Base-by-base conservation (phyloP, 352 stramenopile genomes). In the Thalassiosira oceanica region DNA sequence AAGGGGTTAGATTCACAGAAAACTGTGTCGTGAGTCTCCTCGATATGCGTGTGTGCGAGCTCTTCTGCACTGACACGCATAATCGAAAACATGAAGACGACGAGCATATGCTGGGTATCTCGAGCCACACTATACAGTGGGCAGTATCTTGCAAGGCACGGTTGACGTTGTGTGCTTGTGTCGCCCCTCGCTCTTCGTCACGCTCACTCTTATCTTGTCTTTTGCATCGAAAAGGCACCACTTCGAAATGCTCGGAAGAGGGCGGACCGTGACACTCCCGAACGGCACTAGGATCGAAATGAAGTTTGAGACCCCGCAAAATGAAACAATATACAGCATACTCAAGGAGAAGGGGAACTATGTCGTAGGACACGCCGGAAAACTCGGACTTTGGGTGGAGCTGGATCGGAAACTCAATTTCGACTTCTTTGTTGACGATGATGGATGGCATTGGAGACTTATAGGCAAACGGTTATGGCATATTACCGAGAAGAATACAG, bases 71-170 rank as follows among this genome's bases (percentile, higher is more conserved):
- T n/a, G n/a, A n/a, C n/a, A n/a, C n/a, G n/a, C n/a, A n/a, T n/a
- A n/a, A n/a, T n/a, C n/a, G n/a, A n/a, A n/a, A n/a, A n/a, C n/a
- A n/a, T n/a, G n/a, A n/a, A n/a, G n/a, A 90, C 83, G 10, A 85
- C 83, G 0, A 78, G 57, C 24, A 80, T 90, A 35, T 90, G 83
- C 49, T 87, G 74, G 83, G 61, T 85, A 42, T 78, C 57, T 28
- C 46, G 77, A 4, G 75, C 68, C 18, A 86, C 69, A n/a, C 49
- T 89, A 10, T 58, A 69, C 29, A 85, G 78, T 1, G 77, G 77
- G 20, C 64, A 79, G 16, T 87, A 87, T 36, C 23, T 70, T 1
- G 60, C 26, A 27, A 35, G 72, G 10, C 81, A 89, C 51, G n/a
- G n/a, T n/a, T n/a, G n/a, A n/a, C n/a, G n/a, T n/a, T n/a, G n/a